Conservation (phyloP, 2,329 filamentous ascomycete genomes). For the Paracorniculantispora psalliotae region DNA sequence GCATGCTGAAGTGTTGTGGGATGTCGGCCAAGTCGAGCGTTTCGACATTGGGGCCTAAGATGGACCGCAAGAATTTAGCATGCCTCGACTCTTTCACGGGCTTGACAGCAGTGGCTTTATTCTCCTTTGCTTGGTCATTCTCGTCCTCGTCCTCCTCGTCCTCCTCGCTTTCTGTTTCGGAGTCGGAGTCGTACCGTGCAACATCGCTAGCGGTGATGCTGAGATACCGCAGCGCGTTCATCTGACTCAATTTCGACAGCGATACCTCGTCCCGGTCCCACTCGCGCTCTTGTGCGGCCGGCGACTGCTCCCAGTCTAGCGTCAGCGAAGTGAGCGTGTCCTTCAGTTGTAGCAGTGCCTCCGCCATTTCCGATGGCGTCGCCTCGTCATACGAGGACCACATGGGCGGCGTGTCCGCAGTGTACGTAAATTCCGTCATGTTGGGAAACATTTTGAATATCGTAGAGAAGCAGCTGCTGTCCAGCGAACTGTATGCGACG, state of each 20-base stretch:
- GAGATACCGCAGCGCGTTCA: not conserved
- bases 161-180: not conserved
- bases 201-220: not conserved
- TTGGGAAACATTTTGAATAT: not conserved
- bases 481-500: not conserved
- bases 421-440: not conserved
- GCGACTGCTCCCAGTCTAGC: not conserved
- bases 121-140: not conserved
- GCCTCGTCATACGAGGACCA: not conserved
- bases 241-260: not conserved
- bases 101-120: not conserved
- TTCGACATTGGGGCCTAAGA: not conserved
- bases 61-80: not conserved
- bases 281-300: not conserved
- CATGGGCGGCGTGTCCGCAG: not conserved
- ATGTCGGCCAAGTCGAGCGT: not conserved
- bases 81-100: not conserved
- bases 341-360: not conserved
- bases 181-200: not conserved
- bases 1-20: not conserved
- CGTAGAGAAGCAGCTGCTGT: not conserved
- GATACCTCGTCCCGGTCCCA: not conserved
- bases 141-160: not conserved
- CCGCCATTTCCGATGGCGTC: not conserved
- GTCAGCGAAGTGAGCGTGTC: not conserved